A percentile compares a stretch with the other conserved stretches of the same genome.
Conservation (phyloP, 2,329 filamentous ascomycete genomes). For the Trichoderma sp. region DNA sequence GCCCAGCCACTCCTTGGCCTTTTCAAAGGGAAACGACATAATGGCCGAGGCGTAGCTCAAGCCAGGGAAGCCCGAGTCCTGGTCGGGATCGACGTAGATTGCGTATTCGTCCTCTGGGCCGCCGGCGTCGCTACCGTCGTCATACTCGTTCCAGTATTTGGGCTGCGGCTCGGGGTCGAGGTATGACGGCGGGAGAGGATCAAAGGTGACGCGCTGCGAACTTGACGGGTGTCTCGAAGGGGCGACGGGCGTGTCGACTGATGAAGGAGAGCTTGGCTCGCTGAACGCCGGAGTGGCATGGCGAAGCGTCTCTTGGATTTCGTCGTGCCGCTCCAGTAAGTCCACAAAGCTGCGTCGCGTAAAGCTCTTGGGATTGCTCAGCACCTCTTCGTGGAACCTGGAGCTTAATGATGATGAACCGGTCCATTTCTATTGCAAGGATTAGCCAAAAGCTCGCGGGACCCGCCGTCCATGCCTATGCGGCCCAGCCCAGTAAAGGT, state of each 20-base stretch:
- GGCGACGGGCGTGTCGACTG: constrained; percentile 26
- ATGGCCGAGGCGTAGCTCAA: constrained; percentile 57
- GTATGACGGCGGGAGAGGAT: constrained; percentile 32
- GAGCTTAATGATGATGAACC: constrained; percentile 62
- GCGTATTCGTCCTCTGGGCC: constrained; percentile 62
- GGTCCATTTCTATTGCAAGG: constrained; percentile 70
- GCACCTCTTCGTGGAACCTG: constrained; percentile 65
- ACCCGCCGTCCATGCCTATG: background rate
- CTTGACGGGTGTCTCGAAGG: background rate
- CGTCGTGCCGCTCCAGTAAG: constrained; percentile 50
- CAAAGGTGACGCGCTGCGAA: constrained; percentile 28
- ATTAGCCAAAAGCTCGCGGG: background rate
- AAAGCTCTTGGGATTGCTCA: constrained; percentile 67
- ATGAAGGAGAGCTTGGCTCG: constrained; percentile 40
- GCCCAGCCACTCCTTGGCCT: constrained; percentile 50
- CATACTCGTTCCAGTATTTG: constrained; percentile 84
- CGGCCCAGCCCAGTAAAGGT: background rate
- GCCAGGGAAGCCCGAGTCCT: constrained; percentile 58
- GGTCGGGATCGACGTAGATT: constrained; percentile 72
- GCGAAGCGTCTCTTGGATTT: constrained; percentile 47
- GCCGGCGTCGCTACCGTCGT: constrained; percentile 69
- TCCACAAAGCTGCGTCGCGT: constrained; percentile 61
- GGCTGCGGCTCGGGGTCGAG: constrained; percentile 29
- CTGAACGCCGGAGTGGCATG: constrained; percentile 42
- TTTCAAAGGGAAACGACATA: constrained; percentile 48